Conservation (phyloP, 2,329 filamentous ascomycete species). For the Uncinocarpus reesii region DNA sequence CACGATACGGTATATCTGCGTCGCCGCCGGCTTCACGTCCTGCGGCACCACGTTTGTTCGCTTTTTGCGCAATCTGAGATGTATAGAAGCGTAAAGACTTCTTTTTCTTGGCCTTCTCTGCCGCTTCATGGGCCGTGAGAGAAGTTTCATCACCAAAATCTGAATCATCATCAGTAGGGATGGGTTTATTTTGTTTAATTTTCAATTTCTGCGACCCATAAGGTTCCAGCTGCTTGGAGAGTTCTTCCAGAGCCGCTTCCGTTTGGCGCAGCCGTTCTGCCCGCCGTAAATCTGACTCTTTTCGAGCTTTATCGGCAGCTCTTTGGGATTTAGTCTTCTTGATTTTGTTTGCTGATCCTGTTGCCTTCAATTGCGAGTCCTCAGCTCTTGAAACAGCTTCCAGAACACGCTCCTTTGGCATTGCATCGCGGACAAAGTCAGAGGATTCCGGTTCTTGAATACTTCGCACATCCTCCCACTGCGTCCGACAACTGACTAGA, state of each 20-base stretch:
- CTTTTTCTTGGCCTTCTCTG: conserved; percentile 80
- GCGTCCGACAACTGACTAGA: conserved; percentile 64
- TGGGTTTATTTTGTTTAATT: conserved; percentile 22
- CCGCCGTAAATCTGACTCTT: conserved; percentile 44
- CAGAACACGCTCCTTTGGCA: conserved; percentile 14
- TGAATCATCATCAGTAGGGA: conserved; percentile 51
- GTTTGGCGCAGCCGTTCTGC: conserved; percentile 46
- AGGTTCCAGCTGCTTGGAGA: conserved; percentile 50
- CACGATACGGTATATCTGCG: conserved; percentile 64
- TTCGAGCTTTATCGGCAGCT: conserved; percentile 45
- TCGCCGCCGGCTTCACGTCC: conserved; percentile 51
- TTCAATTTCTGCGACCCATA: conserved; percentile 40
- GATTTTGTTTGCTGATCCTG: conserved; percentile 25
- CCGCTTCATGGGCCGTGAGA: conserved; percentile 66
- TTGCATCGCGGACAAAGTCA: conserved; percentile 11
- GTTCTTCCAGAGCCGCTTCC: conserved; percentile 62
- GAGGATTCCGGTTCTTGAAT: conserved; percentile 45
- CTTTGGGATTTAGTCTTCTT: conserved; percentile 41
- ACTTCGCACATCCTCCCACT: conserved; percentile 66
- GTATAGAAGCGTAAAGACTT: conserved; percentile 96
- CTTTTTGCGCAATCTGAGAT: conserved; percentile 90
- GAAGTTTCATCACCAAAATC: conserved; percentile 87
- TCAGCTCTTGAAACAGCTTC: conserved; percentile 17
- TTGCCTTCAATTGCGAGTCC: conserved; percentile 23
- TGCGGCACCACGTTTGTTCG: conserved; percentile 62